Conservation (phyloP, 352 stramenopile species). For the Globisporangium heterothallicum region DNA sequence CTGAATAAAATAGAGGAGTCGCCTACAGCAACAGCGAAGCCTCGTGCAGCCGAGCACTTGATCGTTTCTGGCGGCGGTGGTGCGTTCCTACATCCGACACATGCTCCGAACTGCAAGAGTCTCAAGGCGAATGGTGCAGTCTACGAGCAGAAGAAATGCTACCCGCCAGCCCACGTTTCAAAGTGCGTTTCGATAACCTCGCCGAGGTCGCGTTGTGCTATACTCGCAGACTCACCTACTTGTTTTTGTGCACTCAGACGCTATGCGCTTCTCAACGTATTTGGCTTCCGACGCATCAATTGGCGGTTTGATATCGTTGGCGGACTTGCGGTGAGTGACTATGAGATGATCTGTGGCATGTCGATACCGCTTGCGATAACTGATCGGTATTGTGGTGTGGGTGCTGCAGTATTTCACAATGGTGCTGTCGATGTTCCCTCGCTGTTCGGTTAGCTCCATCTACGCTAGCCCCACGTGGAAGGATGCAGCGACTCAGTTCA, state of each 20-base stretch:
- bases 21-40: not conserved
- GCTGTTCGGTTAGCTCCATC: constrained; percentile 77
- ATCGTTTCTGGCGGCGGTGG: constrained; percentile 89
- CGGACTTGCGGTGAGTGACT: constrained; percentile 58
- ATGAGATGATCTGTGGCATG: not conserved
- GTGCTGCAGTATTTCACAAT: constrained; percentile 83
- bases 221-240: constrained; percentile 1
- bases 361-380: not conserved
- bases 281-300: constrained; percentile 90
- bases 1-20: not conserved
- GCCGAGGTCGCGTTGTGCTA: no score
- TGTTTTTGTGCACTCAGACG: constrained; percentile 30
- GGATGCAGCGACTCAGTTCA: constrained; percentile 38
- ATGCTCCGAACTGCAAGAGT: constrained; percentile 51
- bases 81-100: constrained; percentile 87
- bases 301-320: constrained; percentile 92
- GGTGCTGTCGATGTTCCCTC: constrained; percentile 90
- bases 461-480: constrained; percentile 49
- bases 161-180: constrained; percentile 75
- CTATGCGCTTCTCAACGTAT: constrained; percentile 78
- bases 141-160: constrained; percentile 81
- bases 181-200: constrained; percentile 43
- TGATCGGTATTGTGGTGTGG: not conserved
- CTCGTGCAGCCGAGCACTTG: constrained; percentile 45
- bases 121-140: constrained; percentile 55